Percentiles rank a stretch among this genome's conserved stretches.
Conservation (phyloP, 768 basidiomycete genomes). For the Clitopilus passeckerianus region DNA sequence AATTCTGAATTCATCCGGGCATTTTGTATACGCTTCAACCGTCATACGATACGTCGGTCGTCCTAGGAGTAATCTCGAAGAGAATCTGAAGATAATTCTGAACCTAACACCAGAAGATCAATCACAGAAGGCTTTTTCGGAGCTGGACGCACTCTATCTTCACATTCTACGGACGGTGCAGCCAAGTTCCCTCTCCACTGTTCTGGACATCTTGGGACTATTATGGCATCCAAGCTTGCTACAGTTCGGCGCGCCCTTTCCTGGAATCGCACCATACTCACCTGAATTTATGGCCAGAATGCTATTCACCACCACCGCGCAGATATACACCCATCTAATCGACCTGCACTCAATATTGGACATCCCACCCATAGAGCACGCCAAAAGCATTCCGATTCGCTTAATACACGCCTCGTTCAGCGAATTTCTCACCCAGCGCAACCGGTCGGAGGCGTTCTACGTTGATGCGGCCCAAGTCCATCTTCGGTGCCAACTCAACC, state of each 20-base stretch:
- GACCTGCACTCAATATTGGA: neutral
- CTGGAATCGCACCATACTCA: neutral
- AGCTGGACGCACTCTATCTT: neutral
- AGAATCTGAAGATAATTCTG: neutral
- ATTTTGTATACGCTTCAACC: conserved; percentile 22
- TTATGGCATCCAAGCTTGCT: neutral
- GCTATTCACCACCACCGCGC: neutral
- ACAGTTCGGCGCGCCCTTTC: neutral
- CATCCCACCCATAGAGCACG: neutral
- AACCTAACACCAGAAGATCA: neutral
- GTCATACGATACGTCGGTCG: conserved; percentile 18
- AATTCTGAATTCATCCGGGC: conserved; percentile 16
- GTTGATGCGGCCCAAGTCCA: neutral
- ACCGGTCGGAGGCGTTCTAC: neutral
- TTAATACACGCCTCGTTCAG: neutral
- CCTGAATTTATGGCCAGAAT: neutral
- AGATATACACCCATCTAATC: neutral
- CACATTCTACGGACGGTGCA: neutral
- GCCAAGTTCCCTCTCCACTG: neutral
- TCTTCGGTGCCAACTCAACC: neutral
- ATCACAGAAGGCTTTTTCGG: neutral
- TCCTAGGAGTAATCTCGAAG: neutral
- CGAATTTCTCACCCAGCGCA: neutral
- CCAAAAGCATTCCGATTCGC: neutral
- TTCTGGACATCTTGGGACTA: neutral